Evolutionary conservation across 2,329 filamentous ascomycete genomes (phyloP), one percentile per base, ranked within the genome.

Genomic region (Neofusicoccum sp.): DNA sequence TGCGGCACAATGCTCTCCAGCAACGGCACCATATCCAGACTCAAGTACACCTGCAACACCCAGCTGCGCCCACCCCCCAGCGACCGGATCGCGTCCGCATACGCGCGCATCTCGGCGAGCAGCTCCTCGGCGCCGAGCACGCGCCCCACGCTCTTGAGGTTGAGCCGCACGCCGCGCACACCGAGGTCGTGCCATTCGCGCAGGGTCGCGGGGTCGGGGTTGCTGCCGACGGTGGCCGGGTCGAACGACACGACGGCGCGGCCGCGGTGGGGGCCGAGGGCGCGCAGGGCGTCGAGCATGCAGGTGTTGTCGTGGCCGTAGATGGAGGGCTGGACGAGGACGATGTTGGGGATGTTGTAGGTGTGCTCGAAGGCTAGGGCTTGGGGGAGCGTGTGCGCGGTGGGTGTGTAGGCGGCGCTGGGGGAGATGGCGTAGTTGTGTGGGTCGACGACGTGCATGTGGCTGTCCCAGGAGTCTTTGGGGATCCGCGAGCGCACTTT

Each of bases 401-500:
- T 68, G 3, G 85, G 84, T 16, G 70, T 71, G 71, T 88, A 87
- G 63, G 75, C 72, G 34, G 84, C 84, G 31, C 73, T 67, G 6
- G 75, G 63, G 28, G 76, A 72, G 7, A 86, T 69, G 1, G 82
- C 79, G 67, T 82, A 87, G 20, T 73, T 67, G 6, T 12, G 14
- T 0, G 82, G 83, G 57, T 86, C 82, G 51, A 86, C 76, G 34
- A 87, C 79, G 68, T 88, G 86, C 82, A 87, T 87, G 69, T 87
- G 85, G 54, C 80, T 82, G 68, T 86, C 84, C 84, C 84, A 87
- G 60, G 84, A 76, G 12, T 75, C 74, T 12, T 63, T 61, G 3
- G 81, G 80, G 59, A 80, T 75, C 36, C 69, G 65, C 41, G 16
- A 12, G 30, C 26, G 6, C 12, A 54, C 26, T 40, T 43, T 56